Conservation (phyloP, 176 grass and related monocot species). For the Rhynchospora breviuscula region DNA sequence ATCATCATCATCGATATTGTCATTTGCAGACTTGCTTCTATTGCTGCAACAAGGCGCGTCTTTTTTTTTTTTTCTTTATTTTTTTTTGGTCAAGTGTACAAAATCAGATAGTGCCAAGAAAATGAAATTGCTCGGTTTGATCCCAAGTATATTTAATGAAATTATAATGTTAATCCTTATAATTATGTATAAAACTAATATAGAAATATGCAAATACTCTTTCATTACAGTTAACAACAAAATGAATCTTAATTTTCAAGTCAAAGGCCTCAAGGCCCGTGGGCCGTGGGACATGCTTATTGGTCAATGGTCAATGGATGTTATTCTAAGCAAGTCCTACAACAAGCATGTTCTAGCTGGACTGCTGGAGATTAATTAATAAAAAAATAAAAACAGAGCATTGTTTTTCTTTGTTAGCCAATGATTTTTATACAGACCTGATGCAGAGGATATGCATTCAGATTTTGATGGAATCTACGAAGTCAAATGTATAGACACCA, state of each 20-base stretch:
- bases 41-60: not conserved
- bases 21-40: not conserved
- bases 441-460: no score
- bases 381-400: not conserved
- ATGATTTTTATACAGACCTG: no score
- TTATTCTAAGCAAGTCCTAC: not conserved
- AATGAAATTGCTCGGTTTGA: not conserved
- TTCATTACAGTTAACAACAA: not conserved
- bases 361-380: not conserved
- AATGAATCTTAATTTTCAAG: not conserved
- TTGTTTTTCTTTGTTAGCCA: not conserved
- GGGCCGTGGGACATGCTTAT: not conserved
- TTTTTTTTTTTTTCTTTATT: not conserved
- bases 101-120: not conserved
- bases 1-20: not conserved
- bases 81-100: not conserved
- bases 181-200: not conserved
- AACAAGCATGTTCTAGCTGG: not conserved
- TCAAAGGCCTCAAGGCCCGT: not conserved
- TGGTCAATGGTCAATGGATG: not conserved
- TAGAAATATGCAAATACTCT: not conserved
- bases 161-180: not conserved
- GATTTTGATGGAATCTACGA: not conserved
- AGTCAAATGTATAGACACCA: not conserved
- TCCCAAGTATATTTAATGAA: not conserved